Percentiles rank a stretch among this genome's conserved stretches.
Conservation (phyloP, 2,329 filamentous ascomycete species). For the Byssochlamys sp. region DNA sequence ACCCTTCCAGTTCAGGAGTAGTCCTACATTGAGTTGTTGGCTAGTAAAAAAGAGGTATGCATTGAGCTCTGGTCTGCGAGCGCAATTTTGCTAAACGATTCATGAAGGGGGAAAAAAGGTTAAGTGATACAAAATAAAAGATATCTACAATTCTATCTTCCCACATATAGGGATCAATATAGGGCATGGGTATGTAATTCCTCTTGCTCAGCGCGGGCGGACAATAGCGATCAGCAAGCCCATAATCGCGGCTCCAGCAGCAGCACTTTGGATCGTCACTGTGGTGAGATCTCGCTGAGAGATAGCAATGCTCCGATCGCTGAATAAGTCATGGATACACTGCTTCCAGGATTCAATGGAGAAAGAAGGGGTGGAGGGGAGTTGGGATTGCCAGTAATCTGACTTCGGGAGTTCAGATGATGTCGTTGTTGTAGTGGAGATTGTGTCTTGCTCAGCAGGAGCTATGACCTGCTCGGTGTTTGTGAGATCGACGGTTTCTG, state of each 20-base stretch:
- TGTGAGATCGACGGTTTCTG: not conserved
- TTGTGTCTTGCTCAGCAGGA: not conserved
- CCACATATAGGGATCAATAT: not conserved
- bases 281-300: constrained; percentile 62
- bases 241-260: constrained; percentile 55
- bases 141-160: not conserved
- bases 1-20: not conserved
- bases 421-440: constrained; percentile 1
- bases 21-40: too few relatives aligned
- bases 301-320: constrained; percentile 54
- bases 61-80: not conserved
- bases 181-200: not conserved
- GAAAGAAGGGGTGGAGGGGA: constrained; percentile 15
- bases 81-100: not conserved
- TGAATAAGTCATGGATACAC: constrained; percentile 51
- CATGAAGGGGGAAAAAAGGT: not conserved
- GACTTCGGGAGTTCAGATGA: not conserved
- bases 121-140: not conserved
- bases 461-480: not conserved
- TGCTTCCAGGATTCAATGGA: constrained; percentile 40
- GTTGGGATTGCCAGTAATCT: constrained; percentile 15
- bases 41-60: not conserved
- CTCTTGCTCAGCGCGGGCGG: constrained; percentile 29
- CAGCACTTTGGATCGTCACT: constrained; percentile 58
- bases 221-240: constrained; percentile 45